Evolutionary conservation across 805 yeast species (phyloP), one percentile per base, ranked within the genome.

Genomic region (Sporopachydermia quercuum): DNA sequence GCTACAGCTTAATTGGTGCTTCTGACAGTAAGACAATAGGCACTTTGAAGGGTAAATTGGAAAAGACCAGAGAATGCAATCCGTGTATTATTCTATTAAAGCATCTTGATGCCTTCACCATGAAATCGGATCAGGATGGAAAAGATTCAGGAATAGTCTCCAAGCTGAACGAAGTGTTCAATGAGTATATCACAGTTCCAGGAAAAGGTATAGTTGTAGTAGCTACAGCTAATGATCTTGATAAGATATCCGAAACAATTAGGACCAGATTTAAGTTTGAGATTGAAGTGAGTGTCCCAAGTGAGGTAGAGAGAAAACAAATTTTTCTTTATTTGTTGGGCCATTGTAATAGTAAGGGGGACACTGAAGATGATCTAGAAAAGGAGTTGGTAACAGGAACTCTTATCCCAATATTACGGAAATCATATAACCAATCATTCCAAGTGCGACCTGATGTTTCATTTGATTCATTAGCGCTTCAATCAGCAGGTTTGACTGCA

Each of bases 401-500:
- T 8, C 23, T 35, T 19, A 30, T 38, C 3, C n/a, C n/a, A n/a
- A n/a, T n/a, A n/a, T n/a, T n/a, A n/a, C n/a, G n/a, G n/a, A n/a
- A n/a, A n/a, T n/a, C n/a, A n/a, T n/a, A n/a, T n/a, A n/a, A n/a
- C n/a, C n/a, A n/a, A n/a, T 49, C 48, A 5, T 65, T 51, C 43
- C 42, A 45, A 1, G 46, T 61, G 4, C 55, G 71, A 14, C 58
- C 61, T 11, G 78, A 79, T 47, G 71, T 86, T 3, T 68, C 75
- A 2, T 49, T 70, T 4, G 58, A 65, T 1, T 58, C 72, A 0
- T 60, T 91, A 19, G 80, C 96, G 0, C 59, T 81, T 38, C 94
- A 86, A 50, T 81, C 94, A 43, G 97, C 97, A 2, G 97, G 97
- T 15, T 64, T 89, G 40, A 81, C 91, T 0, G 94, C 96, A 1